Base-by-base conservation (phyloP, 345 rosid species). In the Schrenkiella parvula region DNA sequence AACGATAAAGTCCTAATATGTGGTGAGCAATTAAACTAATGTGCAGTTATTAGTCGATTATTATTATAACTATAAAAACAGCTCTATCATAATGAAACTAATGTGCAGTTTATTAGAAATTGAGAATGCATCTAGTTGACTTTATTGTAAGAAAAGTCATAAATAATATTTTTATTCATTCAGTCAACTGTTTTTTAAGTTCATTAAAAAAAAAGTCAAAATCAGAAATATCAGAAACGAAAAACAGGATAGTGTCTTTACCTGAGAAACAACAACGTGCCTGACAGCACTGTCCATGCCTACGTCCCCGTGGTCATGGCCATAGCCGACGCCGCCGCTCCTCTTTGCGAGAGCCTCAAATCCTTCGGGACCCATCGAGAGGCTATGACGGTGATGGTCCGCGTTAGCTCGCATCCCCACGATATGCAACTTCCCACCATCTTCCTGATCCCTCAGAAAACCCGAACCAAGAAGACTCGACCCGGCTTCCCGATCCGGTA, bases 261-360 rank as follows among this genome's bases (percentile, higher is more conserved):
- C 98, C 96, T 90, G 98, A 28, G 98, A 93, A 71, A 93, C 97
- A 37, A 90, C 97, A 31, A 90, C 93, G 80, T 93, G 98, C 42
- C 97, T 80, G 9, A 71, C 50, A 42, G 92, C 87, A 66, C 82
- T 79, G 35, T 85, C 88, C 70, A 67, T 84, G 6, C 86, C 85
- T 0, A 47, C 67, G 15, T 79, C 91, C 0, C 69, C 78, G 14
- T 80, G 82, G 0, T 51, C 78, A 8, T 77, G 80, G 5, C 63
- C 82, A 22, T 68, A 81, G 0, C 65, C 80, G 13, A 34, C 68
- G 3, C 38, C 69, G 13, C 65, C 79, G 0, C 43, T 64, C 13
- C 64, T 82, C 50, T 50, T 78, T 0, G 37, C 71, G 1, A 57
- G 70, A 39, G 92, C 89, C 12, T 86, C 84, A 39, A 93, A 92